A percentile compares a stretch with the other conserved stretches of the same genome.
Conservation (phyloP, 2,329 filamentous ascomycete species). For the Monilinia vaccinii-corymbosi region DNA sequence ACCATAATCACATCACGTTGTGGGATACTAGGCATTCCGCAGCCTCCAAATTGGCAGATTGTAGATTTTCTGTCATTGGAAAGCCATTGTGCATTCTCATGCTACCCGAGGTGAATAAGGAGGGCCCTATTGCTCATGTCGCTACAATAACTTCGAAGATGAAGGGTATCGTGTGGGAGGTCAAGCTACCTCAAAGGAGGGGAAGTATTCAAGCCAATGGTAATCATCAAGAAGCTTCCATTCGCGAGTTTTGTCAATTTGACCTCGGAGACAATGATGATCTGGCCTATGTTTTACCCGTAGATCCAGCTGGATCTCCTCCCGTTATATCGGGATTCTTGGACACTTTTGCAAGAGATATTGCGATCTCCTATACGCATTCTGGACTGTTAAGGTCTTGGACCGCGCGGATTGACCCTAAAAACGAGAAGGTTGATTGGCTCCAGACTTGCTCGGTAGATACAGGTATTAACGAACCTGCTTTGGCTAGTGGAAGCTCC, state of each 20-base stretch:
- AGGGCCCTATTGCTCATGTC: constrained; percentile 53
- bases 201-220: constrained; percentile 15
- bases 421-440: constrained; percentile 62
- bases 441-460: constrained; percentile 73
- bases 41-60: constrained; percentile 50
- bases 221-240: constrained; percentile 28
- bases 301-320: constrained; percentile 73
- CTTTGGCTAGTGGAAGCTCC: constrained; percentile 75
- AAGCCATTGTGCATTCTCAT: constrained; percentile 74
- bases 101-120: constrained; percentile 52
- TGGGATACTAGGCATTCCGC: constrained; percentile 65
- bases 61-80: constrained; percentile 50
- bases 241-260: constrained; percentile 64
- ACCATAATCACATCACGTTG: constrained; percentile 59
- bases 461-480: constrained; percentile 63
- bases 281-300: constrained; percentile 62
- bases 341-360: constrained; percentile 77
- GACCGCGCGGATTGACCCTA: constrained; percentile 65
- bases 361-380: constrained; percentile 75
- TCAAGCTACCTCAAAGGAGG: constrained; percentile 47
- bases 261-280: constrained; percentile 51
- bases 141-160: constrained; percentile 76
- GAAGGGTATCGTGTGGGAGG: constrained; percentile 73
- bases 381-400: constrained; percentile 71
- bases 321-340: constrained; percentile 67